These are phyloP conservation scores for Candida verbasci DNA, from an alignment of 805 yeast species.

Conservation along the genomic window DNA sequence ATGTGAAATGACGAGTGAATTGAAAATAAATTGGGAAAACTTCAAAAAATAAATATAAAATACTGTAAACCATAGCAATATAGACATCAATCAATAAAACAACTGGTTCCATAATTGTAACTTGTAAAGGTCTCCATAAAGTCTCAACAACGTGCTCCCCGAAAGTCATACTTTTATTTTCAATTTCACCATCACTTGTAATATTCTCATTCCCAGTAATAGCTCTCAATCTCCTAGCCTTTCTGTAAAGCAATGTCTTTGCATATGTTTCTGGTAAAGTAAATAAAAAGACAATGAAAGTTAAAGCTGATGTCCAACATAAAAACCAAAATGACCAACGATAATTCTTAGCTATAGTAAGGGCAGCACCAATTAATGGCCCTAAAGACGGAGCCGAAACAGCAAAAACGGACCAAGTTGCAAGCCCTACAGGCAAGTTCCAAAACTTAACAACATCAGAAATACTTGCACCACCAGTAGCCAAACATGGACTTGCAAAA, in stretches of 20 bases:
- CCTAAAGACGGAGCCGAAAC: slow-evolving; percentile 54
- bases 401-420: slow-evolving; percentile 51
- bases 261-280: slow-evolving; percentile 49
- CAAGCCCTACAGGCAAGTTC: slow-evolving; percentile 43
- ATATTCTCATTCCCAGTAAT: slow-evolving; percentile 47
- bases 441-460: slow-evolving; percentile 45
- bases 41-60: slow-evolving; percentile 55
- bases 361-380: slow-evolving; percentile 52
- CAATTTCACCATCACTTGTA: slow-evolving; percentile 35
- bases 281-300: slow-evolving; percentile 22
- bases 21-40: slow-evolving; percentile 55
- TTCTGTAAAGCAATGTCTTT: slow-evolving; percentile 41
- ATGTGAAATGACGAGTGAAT: slow-evolving; percentile 42
- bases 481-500: slow-evolving; percentile 51
- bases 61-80: slow-evolving; percentile 49
- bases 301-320: slow-evolving; percentile 20
- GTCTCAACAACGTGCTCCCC: slow-evolving; percentile 24
- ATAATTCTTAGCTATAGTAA: slow-evolving; percentile 25
- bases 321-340: slow-evolving; percentile 54
- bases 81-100: slow-evolving; percentile 50
- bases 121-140: slow-evolving; percentile 46
- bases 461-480: slow-evolving; percentile 57
- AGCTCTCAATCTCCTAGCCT: slow-evolving; percentile 45
- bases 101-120: slow-evolving; percentile 52
- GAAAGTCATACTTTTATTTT: slow-evolving; percentile 18